Conservation (phyloP, 805 yeast genomes). For the Clavispora vitiphila region DNA sequence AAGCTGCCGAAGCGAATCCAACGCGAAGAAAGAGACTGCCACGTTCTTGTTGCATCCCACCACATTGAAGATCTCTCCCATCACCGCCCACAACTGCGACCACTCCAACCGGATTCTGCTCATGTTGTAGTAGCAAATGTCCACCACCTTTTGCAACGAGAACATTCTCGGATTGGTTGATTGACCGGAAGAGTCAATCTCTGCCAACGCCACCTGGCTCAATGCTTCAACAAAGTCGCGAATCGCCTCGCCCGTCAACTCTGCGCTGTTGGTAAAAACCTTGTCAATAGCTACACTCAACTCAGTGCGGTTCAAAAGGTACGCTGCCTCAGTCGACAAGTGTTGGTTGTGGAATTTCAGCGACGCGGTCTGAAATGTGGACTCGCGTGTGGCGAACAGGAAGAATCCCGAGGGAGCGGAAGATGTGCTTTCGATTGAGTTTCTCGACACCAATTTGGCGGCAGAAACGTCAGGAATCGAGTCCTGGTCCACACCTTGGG, state of each 20-base stretch:
- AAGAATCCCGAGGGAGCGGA: constrained; percentile 44
- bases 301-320: constrained; percentile 57
- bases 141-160: constrained; percentile 91
- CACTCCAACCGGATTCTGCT: constrained; percentile 92
- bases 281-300: constrained; percentile 78
- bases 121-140: constrained; percentile 97
- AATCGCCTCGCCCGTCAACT: constrained; percentile 77
- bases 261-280: constrained; percentile 77
- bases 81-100: constrained; percentile 91
- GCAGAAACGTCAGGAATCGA: constrained; percentile 79
- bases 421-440: constrained; percentile 45
- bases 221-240: constrained; percentile 82
- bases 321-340: constrained; percentile 52
- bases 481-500: constrained; percentile 81
- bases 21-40: constrained; percentile 80
- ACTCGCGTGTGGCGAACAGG: constrained; percentile 45
- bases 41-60: constrained; percentile 78
- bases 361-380: constrained; percentile 64
- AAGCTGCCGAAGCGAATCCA: constrained; percentile 89
- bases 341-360: constrained; percentile 69
- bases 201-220: constrained; percentile 83
- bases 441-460: constrained; percentile 59
- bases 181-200: constrained; percentile 81
- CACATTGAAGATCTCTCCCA: constrained; percentile 83
- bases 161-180: constrained; percentile 84